A percentile compares a stretch with the other conserved stretches of the same genome.
Conservation (phyloP, 2,329 filamentous ascomycete genomes). For the Thielaviopsis ethacetica region DNA sequence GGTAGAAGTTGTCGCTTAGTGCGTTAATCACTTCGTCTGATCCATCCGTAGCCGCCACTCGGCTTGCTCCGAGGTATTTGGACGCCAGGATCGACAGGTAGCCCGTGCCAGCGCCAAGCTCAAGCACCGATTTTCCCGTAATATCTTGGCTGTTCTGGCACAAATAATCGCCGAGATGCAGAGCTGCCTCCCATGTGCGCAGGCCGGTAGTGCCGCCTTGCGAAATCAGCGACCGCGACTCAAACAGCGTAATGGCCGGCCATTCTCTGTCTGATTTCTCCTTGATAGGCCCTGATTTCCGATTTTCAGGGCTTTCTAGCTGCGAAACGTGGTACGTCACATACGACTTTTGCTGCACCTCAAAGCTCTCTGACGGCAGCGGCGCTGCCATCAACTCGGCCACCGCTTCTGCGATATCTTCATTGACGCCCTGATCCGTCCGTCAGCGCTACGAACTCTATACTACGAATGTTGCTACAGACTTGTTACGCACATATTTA, state of each 20-base stretch:
- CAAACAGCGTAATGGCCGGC: conserved; percentile 42
- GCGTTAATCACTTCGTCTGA: conserved; percentile 54
- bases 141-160: conserved; percentile 31
- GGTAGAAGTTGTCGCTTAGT: conserved; percentile 48
- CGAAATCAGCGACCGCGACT: conserved; percentile 52
- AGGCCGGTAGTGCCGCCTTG: conserved; percentile 59
- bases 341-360: conserved; percentile 55
- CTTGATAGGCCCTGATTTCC: neutral
- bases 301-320: neutral
- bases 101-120: conserved; percentile 62
- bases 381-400: conserved; percentile 47
- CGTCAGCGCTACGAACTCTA: conserved; percentile 1
- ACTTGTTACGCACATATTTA: conserved; percentile 53
- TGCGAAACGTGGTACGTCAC: conserved; percentile 52
- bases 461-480: neutral
- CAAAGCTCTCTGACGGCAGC: conserved; percentile 44
- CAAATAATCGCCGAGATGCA: conserved; percentile 57
- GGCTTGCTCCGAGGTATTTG: conserved; percentile 42
- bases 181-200: conserved; percentile 66
- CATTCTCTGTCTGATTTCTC: neutral
- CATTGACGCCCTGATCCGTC: conserved; percentile 55
- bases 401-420: conserved; percentile 57
- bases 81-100: conserved; percentile 59
- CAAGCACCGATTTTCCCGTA: conserved; percentile 42
- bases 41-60: conserved; percentile 56